Base-by-base conservation (phyloP, 208 protist species). In the Leishmania major region DNA sequence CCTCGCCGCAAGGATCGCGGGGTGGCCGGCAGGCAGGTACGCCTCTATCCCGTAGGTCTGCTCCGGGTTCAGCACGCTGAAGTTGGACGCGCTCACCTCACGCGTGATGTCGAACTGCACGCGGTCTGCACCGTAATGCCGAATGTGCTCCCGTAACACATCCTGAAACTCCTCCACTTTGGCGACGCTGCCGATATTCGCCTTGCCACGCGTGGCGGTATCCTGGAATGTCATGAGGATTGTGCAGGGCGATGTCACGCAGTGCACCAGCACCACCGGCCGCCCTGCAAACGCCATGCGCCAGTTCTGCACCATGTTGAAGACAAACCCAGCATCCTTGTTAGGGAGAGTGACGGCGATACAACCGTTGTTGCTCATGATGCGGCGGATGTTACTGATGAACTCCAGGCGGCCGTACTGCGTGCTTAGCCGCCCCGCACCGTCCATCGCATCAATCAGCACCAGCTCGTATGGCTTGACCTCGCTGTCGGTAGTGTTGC, bases 151-250 rank as follows among this genome's bases (percentile, higher is more conserved):
- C 37, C 93, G 91, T 60, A 96, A 83, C 43, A 98, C 19, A 76
- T 98, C 95, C 62, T 90, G 88, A 57, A 98, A 95, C 86, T 98
- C 93, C 25, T 91, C 80, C 60, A 94, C 90, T 77, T 85, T 92
- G 43, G 37, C 88, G 35, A 97, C 85, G n/a, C 77, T 92, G 77
- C 95, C 95, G 37, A 97, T 87, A 78, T 96, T 96, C 13, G 87
- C 80, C 77, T 93, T 91, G 31, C 93, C 93, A 13, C 93, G 90
- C 22, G 82, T 80, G 3, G 89, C 93, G 35, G 92, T 75, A 71
- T 98, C 93, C 66, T 96, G 93, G 76, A 98, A 98, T 0, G 95
- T 97, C 86, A 98, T 95, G 57, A 98, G 90, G 72, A 98, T 89
- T n/a, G 93, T 95, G 76, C 88, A 88, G 31, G 93, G 95, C 15